Evolutionary conservation across 2,329 filamentous ascomycete genomes (phyloP).

Genomic region (Lachnellula hyalina): DNA sequence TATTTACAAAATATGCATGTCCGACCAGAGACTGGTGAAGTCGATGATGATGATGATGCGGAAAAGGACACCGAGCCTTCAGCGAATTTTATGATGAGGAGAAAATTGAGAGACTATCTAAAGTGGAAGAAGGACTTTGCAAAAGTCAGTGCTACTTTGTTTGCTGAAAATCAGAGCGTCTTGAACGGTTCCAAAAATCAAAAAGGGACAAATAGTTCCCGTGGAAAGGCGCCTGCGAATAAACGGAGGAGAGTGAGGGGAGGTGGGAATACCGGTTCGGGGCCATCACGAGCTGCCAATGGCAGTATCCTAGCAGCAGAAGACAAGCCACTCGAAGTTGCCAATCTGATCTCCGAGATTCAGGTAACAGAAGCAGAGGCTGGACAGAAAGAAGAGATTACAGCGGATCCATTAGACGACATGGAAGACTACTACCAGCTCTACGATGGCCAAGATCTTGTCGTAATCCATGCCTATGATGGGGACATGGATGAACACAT

Average conservation of each 20-base stretch:
- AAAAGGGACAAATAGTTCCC: conserved; percentile 39
- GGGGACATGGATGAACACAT: conserved; percentile 94
- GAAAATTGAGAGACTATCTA: conserved; percentile 79
- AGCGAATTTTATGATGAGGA: conserved; percentile 82
- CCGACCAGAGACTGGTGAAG: conserved; percentile 41
- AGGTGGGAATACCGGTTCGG: conserved; percentile 57
- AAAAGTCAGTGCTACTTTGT: conserved; percentile 73
- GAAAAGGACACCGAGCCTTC: conserved; percentile 59
- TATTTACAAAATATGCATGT: conserved; percentile 89
- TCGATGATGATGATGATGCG: conserved; percentile 40
- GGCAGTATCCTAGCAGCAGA: conserved; percentile 73
- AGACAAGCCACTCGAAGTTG: conserved; percentile 77
- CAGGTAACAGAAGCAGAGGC: conserved; percentile 74
- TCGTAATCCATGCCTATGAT: conserved; percentile 89
- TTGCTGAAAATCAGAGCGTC: conserved; percentile 73
- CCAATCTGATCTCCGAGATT: conserved; percentile 75
- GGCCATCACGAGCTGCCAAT: conserved; percentile 60
- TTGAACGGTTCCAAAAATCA: conserved; percentile 62
- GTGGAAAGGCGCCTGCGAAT: conserved; percentile 66
- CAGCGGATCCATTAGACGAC: conserved; percentile 75
- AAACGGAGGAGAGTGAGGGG: conserved; percentile 83
- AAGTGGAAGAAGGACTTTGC: conserved; percentile 88
- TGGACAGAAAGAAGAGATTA: conserved; percentile 69
- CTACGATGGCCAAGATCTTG: conserved; percentile 83
- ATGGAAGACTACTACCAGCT: conserved; percentile 91